Conservation (phyloP, 139 green algal species). For the Parachlorella kessleri region DNA sequence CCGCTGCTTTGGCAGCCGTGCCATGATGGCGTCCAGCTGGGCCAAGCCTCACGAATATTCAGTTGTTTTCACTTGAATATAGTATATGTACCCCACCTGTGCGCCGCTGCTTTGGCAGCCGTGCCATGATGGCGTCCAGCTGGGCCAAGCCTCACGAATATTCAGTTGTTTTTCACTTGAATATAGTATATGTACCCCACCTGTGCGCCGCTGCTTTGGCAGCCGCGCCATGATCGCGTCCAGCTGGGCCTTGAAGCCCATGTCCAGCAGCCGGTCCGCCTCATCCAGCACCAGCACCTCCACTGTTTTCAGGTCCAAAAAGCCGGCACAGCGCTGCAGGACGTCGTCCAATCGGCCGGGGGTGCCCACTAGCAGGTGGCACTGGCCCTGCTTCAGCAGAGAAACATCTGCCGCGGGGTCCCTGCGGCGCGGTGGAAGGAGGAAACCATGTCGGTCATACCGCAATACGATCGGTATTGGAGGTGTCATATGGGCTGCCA, state of each 20-base stretch:
- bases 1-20: constrained; percentile 84
- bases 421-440: constrained; percentile 36
- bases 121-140: constrained; percentile 80
- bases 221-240: constrained; percentile 82
- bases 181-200: too few relatives aligned
- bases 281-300: constrained; percentile 94
- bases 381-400: constrained; percentile 63
- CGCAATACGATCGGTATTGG: background rate
- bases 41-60: too few relatives aligned
- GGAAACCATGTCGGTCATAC: background rate
- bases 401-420: constrained; percentile 71
- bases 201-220: constrained; percentile 88
- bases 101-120: constrained; percentile 87
- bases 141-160: too few relatives aligned
- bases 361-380: constrained; percentile 90
- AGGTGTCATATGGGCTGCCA: too few relatives aligned
- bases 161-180: too few relatives aligned
- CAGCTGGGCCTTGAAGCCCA: constrained; percentile 88
- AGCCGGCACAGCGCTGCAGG: constrained; percentile 61
- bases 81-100: constrained; percentile 62
- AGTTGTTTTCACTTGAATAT: too few relatives aligned
- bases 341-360: constrained; percentile 92
- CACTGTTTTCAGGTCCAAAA: constrained; percentile 64
- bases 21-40: constrained; percentile 82
- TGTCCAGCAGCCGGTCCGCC: constrained; percentile 94